phyloP scores from a whole-genome alignment of 2,329 filamentous ascomycete genomes.

The Stromatinia cepivora region DNA sequence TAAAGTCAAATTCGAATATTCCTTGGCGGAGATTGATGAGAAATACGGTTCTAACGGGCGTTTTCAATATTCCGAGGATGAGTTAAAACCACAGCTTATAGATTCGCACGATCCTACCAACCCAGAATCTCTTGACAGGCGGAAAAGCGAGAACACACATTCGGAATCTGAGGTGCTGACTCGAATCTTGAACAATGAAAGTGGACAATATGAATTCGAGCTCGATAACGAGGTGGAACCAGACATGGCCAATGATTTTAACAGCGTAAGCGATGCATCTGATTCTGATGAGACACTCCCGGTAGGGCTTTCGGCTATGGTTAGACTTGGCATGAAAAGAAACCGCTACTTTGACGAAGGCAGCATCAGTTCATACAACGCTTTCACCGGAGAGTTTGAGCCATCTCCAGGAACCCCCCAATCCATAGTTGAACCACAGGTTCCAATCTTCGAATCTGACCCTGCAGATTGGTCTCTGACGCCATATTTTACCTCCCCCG shows the following conservation, averaged over 20 bases:
- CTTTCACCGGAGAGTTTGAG: constrained; percentile 37
- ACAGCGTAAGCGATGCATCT: constrained; percentile 51
- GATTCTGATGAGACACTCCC: constrained; percentile 56
- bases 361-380: constrained; percentile 38
- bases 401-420: constrained; percentile 34
- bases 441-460: constrained; percentile 39
- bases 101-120: constrained; percentile 31
- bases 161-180: constrained; percentile 34
- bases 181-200: constrained; percentile 49
- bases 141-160: constrained; percentile 28
- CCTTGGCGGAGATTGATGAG: constrained; percentile 37
- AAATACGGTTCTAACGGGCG: constrained; percentile 39
- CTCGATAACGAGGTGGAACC: constrained; percentile 31
- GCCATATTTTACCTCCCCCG: constrained; percentile 59
- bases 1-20: constrained; percentile 38
- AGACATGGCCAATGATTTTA: constrained; percentile 33
- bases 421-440: constrained; percentile 34
- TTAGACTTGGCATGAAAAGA: constrained; percentile 46
- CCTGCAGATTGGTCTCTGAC: constrained; percentile 47
- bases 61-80: constrained; percentile 33
- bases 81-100: constrained; percentile 12
- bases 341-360: constrained; percentile 37
- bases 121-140: constrained; percentile 36
- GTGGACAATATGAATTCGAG: constrained; percentile 24
- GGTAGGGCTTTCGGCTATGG: constrained; percentile 52